Percentiles rank a stretch among this genome's conserved stretches.
These are phyloP conservation scores for Liquidambar formosana DNA, from an alignment of 164 flowering plant species.

Conservation along the genomic window DNA sequence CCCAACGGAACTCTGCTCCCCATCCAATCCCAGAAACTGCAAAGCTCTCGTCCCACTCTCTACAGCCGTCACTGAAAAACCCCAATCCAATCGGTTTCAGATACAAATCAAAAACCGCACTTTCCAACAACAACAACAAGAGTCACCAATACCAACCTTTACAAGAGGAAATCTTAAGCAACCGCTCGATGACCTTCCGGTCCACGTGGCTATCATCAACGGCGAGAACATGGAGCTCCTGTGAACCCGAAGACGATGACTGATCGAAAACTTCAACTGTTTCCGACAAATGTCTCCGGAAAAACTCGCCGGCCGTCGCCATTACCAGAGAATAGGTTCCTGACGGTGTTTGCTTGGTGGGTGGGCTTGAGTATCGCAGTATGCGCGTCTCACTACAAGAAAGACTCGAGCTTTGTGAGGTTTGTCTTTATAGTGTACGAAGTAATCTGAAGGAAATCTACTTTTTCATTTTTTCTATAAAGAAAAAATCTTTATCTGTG, in stretches of 20 bases:
- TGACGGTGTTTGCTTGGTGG: no score
- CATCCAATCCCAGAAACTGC: slow-evolving; percentile 66
- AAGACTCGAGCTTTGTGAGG: neutral
- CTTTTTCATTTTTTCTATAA: neutral
- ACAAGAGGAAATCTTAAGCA: slow-evolving; percentile 46
- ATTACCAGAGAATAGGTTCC: no score
- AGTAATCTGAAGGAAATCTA: neutral
- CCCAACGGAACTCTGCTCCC: slow-evolving; percentile 39
- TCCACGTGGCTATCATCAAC: slow-evolving; percentile 56
- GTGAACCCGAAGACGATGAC: neutral
- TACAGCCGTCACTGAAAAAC: slow-evolving; percentile 58
- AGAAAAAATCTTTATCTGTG: neutral
- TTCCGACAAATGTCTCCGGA: slow-evolving; percentile 15
- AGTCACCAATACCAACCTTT: slow-evolving; percentile 31
- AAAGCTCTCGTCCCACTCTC: slow-evolving; percentile 72
- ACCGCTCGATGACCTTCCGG: slow-evolving; percentile 47
- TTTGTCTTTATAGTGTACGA: neutral
- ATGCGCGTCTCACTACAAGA: no score
- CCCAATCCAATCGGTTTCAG: slow-evolving; percentile 1
- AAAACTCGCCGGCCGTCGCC: slow-evolving; percentile 21
- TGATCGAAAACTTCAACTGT: slow-evolving; percentile 4
- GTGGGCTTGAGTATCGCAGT: no score
- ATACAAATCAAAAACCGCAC: neutral
- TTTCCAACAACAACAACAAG: neutral
- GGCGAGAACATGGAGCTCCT: slow-evolving; percentile 51